A percentile compares a stretch with the other conserved stretches of the same genome.
Evolutionary conservation across 148 eudicot genomes (phyloP).

Genomic region (Rhododendron griersonianum): DNA sequence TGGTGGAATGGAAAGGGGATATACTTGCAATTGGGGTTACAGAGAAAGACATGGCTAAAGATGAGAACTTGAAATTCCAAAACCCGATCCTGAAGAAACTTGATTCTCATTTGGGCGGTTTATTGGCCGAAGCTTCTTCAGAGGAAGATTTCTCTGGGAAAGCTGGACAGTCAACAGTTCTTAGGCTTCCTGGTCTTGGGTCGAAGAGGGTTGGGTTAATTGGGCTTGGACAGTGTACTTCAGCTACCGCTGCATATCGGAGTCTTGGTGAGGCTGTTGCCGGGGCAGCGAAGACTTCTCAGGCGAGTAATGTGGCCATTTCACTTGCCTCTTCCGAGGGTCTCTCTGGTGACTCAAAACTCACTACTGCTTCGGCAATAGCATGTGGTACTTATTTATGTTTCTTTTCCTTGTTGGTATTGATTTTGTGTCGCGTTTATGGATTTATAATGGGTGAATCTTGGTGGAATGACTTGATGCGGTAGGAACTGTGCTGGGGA

Average conservation of each 20-base stretch:
- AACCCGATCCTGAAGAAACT: conserved; percentile 58
- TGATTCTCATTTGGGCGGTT: conserved; percentile 66
- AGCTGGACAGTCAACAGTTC: conserved; percentile 66
- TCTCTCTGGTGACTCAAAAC: conserved; percentile 55
- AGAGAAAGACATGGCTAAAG: conserved; percentile 83
- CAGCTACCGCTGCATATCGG: conserved; percentile 43
- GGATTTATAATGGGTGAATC: neutral
- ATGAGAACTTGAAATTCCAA: conserved; percentile 54
- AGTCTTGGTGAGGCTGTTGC: conserved; percentile 86
- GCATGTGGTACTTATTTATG: conserved; percentile 51
- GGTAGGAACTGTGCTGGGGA: conserved; percentile 65
- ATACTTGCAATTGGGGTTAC: conserved; percentile 84
- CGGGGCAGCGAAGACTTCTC: conserved; percentile 65
- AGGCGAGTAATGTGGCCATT: conserved; percentile 66
- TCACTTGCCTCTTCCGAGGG: conserved; percentile 68
- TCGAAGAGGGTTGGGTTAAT: conserved; percentile 74
- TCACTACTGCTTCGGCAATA: conserved; percentile 60
- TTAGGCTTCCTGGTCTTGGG: conserved; percentile 78
- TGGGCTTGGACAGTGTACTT: conserved; percentile 62
- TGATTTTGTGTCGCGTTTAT: neutral
- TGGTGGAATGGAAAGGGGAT: conserved; percentile 91
- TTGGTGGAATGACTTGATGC: conserved; percentile 2
- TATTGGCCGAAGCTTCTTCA: conserved; percentile 63
- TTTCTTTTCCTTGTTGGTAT: neutral
- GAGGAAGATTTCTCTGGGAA: conserved; percentile 96